phyloP scores from a whole-genome alignment of 371 early-diverging fungal genomes.

The Zopfochytrium polystomum region DNA sequence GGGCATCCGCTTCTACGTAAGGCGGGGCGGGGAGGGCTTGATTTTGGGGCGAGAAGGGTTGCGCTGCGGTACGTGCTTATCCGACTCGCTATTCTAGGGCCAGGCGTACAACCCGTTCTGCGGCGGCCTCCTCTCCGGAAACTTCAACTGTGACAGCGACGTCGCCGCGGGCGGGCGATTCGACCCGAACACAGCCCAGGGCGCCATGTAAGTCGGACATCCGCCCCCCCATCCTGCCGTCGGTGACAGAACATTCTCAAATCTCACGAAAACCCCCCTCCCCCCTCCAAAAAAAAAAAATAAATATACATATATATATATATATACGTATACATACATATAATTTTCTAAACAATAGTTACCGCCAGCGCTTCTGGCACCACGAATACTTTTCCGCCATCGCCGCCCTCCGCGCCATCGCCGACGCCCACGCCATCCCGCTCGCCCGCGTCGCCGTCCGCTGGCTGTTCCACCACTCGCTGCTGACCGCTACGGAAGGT shows the following conservation, averaged over 20 bases:
- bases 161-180: slow-evolving; percentile 46
- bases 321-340: too few relatives aligned
- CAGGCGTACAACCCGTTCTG: slow-evolving; percentile 63
- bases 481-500: slow-evolving; percentile 44
- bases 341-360: too few relatives aligned
- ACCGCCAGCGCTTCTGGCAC: slow-evolving; percentile 63
- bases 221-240: too few relatives aligned
- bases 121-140: slow-evolving; percentile 57
- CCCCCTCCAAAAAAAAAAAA: too few relatives aligned
- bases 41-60: slow-evolving; percentile 5
- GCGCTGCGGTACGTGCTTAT: too few relatives aligned
- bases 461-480: slow-evolving; percentile 65
- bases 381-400: slow-evolving; percentile 53
- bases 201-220: too few relatives aligned
- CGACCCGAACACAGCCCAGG: slow-evolving; percentile 40
- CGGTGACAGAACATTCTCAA: too few relatives aligned
- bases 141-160: slow-evolving; percentile 39
- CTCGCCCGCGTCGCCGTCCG: slow-evolving; percentile 53
- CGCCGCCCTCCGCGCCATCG: slow-evolving; percentile 42
- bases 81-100: too few relatives aligned
- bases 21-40: not conserved
- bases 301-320: too few relatives aligned
- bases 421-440: slow-evolving; percentile 37
- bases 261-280: too few relatives aligned
- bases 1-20: slow-evolving; percentile 44